phyloP scores from a whole-genome alignment of 768 basidiomycete species.

The Clavaria fumosa region DNA sequence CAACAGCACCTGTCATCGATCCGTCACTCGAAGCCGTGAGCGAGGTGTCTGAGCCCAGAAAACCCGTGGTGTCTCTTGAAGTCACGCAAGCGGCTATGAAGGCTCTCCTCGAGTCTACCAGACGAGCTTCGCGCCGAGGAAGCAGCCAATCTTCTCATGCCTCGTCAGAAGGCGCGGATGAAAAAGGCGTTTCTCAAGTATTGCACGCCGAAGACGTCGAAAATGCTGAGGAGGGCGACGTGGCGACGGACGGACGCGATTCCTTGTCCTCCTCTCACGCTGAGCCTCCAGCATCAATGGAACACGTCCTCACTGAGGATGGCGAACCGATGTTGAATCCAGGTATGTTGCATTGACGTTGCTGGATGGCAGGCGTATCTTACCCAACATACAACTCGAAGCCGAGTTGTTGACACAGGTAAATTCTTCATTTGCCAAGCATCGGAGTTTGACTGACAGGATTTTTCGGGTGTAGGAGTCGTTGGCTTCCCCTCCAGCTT shows the following conservation, averaged over 20 bases:
- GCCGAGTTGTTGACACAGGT: conserved; percentile 55
- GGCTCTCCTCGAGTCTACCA: conserved; percentile 21
- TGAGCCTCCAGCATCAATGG: conserved; percentile 27
- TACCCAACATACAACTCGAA: conserved; percentile 9
- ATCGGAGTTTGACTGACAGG: no score
- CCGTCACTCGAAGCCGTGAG: conserved; percentile 13
- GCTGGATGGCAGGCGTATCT: background rate
- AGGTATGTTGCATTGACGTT: conserved; percentile 25
- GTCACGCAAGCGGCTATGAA: conserved; percentile 19
- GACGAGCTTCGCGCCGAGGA: conserved; percentile 14
- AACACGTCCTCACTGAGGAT: conserved; percentile 45
- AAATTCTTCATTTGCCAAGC: no score
- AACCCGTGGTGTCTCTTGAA: conserved; percentile 8
- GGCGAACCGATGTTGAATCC: conserved; percentile 55
- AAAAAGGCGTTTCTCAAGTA: background rate
- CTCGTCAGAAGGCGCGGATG: background rate
- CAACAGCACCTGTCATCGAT: conserved; percentile 12
- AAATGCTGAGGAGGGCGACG: conserved; percentile 1
- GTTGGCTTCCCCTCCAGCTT: conserved; percentile 36
- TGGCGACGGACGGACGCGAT: background rate
- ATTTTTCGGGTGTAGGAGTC: no score
- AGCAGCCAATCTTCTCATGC: background rate
- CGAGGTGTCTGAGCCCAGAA: background rate
- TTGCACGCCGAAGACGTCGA: background rate
- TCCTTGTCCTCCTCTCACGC: background rate